Evolutionary conservation across 345 rosid species (phyloP), one percentile per base, ranked within the genome.

Genomic region (Gossypium arboreum): DNA sequence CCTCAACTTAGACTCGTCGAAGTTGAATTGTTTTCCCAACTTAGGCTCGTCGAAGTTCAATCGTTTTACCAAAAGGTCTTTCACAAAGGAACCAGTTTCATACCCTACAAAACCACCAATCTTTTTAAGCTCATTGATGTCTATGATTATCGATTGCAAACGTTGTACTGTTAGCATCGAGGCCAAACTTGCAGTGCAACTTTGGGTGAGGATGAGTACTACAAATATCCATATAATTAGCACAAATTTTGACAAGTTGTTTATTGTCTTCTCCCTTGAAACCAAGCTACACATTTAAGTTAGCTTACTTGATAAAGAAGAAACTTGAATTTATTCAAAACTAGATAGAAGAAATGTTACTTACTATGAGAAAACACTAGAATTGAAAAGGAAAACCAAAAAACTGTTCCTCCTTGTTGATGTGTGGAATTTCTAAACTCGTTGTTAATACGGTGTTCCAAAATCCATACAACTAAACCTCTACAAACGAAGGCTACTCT

Each of bases 281-380:
- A 22, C 34, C n/a, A 45, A 34, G 41, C 41, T 5, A 34, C 41
- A 34, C 41, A 1, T 34, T 34, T 7, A 34, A 34, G 7, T 34
- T 34, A 34, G 41, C 41, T 4, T 34, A 0, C 41, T 34, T 34
- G 41, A 34, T 34, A 5, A 34, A 34, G 1, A 34, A 34, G 7
- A 34, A 34, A 34, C 41, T 4, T 34, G 41, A 34, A 34, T 34
- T 0, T 34, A 34, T 34, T 34, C 41, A 34, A 34, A 34, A 5
- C 6, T 34, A 34, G 41, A 5, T 34, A 34, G 62, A 57, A 12
- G 45, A 41, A 4, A 29, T 0, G 0, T 1, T 45, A 41, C 82
- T 67, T 85, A 88, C 92, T 71, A 0, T 88, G 90, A 5, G 90
- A 85, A 60, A 83, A 88, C 16, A 85, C 86, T 0, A 90, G 73